Conservation (phyloP, 331 rosid genomes). For the Pyracantha coccinea region DNA sequence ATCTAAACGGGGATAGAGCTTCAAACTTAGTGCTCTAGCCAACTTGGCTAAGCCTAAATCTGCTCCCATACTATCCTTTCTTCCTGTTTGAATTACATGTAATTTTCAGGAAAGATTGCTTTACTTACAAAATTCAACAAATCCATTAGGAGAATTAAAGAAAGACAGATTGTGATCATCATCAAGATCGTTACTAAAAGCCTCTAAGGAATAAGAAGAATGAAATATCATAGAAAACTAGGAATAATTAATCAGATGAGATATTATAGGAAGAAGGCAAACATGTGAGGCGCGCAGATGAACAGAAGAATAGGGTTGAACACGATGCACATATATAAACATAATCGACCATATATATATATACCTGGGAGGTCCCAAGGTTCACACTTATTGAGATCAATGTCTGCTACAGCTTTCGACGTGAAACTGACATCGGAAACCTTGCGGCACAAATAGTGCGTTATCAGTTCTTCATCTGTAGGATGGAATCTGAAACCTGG, state of each 20-base stretch:
- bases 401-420: conserved; percentile 65
- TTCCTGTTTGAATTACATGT: background rate
- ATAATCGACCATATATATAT: background rate
- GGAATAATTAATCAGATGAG: background rate
- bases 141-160: background rate
- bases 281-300: background rate
- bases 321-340: background rate
- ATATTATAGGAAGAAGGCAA: background rate
- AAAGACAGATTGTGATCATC: background rate
- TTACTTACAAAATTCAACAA: background rate
- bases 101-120: background rate
- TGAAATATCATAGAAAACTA: background rate
- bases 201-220: background rate
- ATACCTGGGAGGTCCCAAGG: conserved; percentile 99
- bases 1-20: background rate
- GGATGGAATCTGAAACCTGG: conserved; percentile 98
- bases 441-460: conserved; percentile 55
- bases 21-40: background rate
- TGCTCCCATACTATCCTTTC: background rate
- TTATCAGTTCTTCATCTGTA: conserved; percentile 91
- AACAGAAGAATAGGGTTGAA: background rate
- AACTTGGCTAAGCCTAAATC: background rate
- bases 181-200: background rate
- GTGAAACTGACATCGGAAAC: conserved; percentile 66
- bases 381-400: conserved; percentile 90